Evolutionary conservation across 768 basidiomycete species (phyloP).

Genomic region (Mycena pura): DNA sequence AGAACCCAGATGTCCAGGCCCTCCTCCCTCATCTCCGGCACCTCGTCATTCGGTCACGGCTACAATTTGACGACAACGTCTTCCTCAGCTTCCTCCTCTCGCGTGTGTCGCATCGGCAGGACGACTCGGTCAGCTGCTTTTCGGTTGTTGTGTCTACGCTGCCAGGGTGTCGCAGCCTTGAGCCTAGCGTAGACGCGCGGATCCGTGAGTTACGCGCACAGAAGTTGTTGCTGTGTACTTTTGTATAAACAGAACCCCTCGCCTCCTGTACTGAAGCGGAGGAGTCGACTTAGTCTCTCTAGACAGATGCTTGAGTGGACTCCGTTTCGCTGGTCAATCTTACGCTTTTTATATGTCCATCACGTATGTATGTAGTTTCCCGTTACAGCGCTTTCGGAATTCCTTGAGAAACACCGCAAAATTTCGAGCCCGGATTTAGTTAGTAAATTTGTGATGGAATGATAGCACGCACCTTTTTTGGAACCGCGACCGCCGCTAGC

Average conservation of each 20-base stretch:
- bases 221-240: conserved; percentile 8
- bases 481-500: no score
- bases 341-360: not conserved
- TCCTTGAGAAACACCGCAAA: no score
- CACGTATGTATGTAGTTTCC: conserved; percentile 1
- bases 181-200: conserved; percentile 9
- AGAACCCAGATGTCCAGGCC: not conserved
- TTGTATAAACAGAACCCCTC: conserved; percentile 4
- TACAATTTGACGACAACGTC: conserved; percentile 6
- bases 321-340: not conserved
- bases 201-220: conserved; percentile 10
- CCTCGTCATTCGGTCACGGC: conserved; percentile 11
- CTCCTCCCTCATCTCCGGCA: conserved; percentile 16
- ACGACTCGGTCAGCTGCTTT: conserved; percentile 1
- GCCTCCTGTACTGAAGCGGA: conserved; percentile 4
- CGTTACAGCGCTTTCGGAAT: no score
- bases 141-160: conserved; percentile 10
- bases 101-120: not conserved
- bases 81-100: conserved; percentile 1
- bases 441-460: no score
- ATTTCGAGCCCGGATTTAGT: no score
- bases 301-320: no score
- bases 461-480: no score
- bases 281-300: no score
- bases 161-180: conserved; percentile 7